A percentile compares a stretch with the other conserved stretches of the same genome.
Conservation (phyloP, 2,329 filamentous ascomycete species). For the Monosporascus sp. region DNA sequence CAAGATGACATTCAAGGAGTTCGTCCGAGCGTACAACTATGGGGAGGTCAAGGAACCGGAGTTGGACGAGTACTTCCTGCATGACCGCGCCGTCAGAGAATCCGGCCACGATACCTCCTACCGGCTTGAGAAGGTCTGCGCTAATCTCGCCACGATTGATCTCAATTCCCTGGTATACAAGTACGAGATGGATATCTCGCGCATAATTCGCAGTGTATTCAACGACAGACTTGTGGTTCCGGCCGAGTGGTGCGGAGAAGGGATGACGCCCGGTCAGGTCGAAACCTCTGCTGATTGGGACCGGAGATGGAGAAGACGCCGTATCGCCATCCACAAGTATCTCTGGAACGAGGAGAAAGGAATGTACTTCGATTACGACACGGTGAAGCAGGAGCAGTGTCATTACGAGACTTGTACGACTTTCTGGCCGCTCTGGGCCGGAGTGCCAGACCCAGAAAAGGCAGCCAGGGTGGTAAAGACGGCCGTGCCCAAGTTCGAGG, state of each 20-base stretch:
- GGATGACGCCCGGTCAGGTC: constrained; percentile 61
- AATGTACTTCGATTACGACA: constrained; percentile 98
- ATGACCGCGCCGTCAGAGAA: constrained; percentile 92
- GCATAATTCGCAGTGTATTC: constrained; percentile 79
- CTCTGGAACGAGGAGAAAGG: constrained; percentile 89
- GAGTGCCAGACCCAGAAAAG: constrained; percentile 78
- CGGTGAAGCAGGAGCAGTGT: constrained; percentile 71
- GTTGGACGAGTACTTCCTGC: constrained; percentile 90
- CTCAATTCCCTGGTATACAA: constrained; percentile 94
- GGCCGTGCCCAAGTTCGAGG: constrained; percentile 84
- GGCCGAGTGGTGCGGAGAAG: constrained; percentile 69
- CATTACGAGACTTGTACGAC: constrained; percentile 89
- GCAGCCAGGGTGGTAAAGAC: constrained; percentile 77
- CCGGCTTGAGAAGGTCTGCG: constrained; percentile 81
- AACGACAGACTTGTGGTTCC: constrained; percentile 79
- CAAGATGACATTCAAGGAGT: constrained; percentile 74
- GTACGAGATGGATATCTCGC: constrained; percentile 90
- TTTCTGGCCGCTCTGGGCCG: constrained; percentile 97
- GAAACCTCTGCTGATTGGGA: constrained; percentile 89
- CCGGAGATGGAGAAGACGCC: constrained; percentile 77
- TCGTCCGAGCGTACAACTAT: constrained; percentile 84
- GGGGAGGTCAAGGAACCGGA: constrained; percentile 75
- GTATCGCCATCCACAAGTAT: constrained; percentile 83
- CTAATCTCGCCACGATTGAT: constrained; percentile 87
- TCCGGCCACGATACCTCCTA: constrained; percentile 97